A percentile compares a stretch with the other conserved stretches of the same genome.
phyloP scores from a whole-genome alignment of 2,329 filamentous ascomycete genomes.

The Penicillium sp. region DNA sequence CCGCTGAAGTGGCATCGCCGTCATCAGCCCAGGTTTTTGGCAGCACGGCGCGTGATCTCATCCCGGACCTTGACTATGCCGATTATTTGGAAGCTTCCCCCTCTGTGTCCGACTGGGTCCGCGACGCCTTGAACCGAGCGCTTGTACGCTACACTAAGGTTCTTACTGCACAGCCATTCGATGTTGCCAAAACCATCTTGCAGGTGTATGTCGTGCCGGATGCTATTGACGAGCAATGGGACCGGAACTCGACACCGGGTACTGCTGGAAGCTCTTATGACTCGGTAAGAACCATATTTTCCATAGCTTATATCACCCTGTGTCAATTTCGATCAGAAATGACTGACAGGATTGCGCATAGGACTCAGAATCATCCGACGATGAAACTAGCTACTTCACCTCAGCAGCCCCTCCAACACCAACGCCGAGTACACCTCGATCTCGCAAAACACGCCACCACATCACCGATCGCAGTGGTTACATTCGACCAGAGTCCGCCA shows the following conservation, averaged over 20 bases:
- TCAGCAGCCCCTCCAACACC: slow-evolving; percentile 52
- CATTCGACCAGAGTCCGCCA: slow-evolving; percentile 41
- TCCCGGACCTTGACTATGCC: slow-evolving; percentile 88
- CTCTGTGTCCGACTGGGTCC: slow-evolving; percentile 70
- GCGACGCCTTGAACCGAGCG: slow-evolving; percentile 77
- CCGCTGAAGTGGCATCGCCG: slow-evolving; percentile 33
- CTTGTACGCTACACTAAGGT: slow-evolving; percentile 90
- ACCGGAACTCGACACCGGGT: slow-evolving; percentile 27
- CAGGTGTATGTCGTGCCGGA: slow-evolving; percentile 64
- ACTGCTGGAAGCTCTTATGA: slow-evolving; percentile 34
- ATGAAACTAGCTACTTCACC: slow-evolving; percentile 83
- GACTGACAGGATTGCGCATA: slow-evolving; percentile 19
- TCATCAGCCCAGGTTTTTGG: slow-evolving; percentile 54
- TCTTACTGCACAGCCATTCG: slow-evolving; percentile 89
- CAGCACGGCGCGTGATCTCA: slow-evolving; percentile 73
- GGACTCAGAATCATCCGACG: slow-evolving; percentile 57
- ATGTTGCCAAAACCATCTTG: slow-evolving; percentile 90
- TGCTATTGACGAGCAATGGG: slow-evolving; percentile 34
- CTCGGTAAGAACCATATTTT: slow-evolving; percentile 25
- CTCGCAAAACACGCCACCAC: slow-evolving; percentile 39
- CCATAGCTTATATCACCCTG: neutral
- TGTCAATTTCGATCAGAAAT: neutral
- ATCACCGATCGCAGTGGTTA: slow-evolving; percentile 49
- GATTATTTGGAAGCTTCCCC: slow-evolving; percentile 79
- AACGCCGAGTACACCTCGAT: slow-evolving; percentile 43